Percentiles rank a stretch among this genome's conserved stretches.
These are phyloP conservation scores for Tuber borchii DNA, from an alignment of 495 filamentous ascomycete species.

Conservation along the genomic window DNA sequence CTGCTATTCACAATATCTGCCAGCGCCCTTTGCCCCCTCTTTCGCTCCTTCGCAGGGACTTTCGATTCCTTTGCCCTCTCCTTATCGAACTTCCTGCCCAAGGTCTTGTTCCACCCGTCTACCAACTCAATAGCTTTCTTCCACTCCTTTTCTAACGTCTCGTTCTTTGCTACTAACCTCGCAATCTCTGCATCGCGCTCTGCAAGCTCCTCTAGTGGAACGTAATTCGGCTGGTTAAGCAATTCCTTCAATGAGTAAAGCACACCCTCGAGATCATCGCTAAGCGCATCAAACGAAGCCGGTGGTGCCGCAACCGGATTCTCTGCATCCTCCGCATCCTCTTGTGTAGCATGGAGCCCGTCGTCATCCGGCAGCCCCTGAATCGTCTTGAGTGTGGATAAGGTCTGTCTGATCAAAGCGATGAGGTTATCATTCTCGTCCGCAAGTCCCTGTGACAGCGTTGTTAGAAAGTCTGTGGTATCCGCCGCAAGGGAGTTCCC, in stretches of 20 bases:
- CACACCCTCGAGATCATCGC: slow-evolving; percentile 62
- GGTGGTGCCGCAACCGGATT: slow-evolving; percentile 47
- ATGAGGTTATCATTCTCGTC: slow-evolving; percentile 90
- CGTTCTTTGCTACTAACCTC: slow-evolving; percentile 72
- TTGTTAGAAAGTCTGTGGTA: slow-evolving; percentile 85
- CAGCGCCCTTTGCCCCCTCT: slow-evolving; percentile 11
- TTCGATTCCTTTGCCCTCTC: slow-evolving; percentile 14
- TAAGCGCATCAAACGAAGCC: slow-evolving; percentile 64
- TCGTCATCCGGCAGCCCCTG: slow-evolving; percentile 60
- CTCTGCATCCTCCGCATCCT: slow-evolving; percentile 42
- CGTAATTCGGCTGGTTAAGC: slow-evolving; percentile 90
- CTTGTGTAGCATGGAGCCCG: slow-evolving; percentile 45
- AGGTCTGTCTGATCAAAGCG: slow-evolving; percentile 61
- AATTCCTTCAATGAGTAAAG: slow-evolving; percentile 73
- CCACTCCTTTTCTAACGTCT: slow-evolving; percentile 86
- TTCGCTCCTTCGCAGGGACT: slow-evolving; percentile 10
- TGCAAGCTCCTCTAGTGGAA: slow-evolving; percentile 89
- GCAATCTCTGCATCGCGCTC: slow-evolving; percentile 83
- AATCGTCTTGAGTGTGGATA: slow-evolving; percentile 66
- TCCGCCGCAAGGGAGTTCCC: slow-evolving; percentile 57
- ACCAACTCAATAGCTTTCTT: slow-evolving; percentile 82
- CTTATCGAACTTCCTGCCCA: slow-evolving; percentile 54
- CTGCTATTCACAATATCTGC: slow-evolving; percentile 10
- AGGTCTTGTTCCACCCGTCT: slow-evolving; percentile 82
- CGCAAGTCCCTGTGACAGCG: slow-evolving; percentile 77